A percentile compares a stretch with the other conserved stretches of the same genome.
Conservation (phyloP, 371 early-diverging fungal genomes). For the Dichotomocladium elegans region DNA sequence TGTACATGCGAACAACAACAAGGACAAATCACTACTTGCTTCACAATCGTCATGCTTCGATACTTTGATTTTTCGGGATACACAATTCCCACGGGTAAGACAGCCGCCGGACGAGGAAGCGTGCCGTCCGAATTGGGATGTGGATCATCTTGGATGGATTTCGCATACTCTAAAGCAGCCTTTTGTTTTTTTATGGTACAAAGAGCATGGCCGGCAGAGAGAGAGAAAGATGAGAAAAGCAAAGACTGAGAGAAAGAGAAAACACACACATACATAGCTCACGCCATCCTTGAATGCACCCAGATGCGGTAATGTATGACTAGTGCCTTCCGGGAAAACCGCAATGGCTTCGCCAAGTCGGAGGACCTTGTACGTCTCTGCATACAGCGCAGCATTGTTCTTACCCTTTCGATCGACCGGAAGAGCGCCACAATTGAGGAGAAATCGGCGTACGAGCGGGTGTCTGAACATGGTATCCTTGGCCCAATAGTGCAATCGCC, state of each 20-base stretch:
- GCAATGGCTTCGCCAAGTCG: conserved; percentile 49
- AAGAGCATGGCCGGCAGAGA: too few species aligned
- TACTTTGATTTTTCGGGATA: conserved; percentile 58
- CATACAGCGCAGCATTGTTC: conserved; percentile 47
- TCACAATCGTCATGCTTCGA: conserved; percentile 48
- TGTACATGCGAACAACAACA: not conserved
- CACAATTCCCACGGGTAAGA: conserved; percentile 54
- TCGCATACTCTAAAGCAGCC: conserved; percentile 54
- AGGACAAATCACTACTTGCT: too few species aligned
- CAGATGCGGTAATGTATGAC: conserved; percentile 44
- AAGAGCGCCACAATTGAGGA: conserved; percentile 47
- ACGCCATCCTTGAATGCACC: conserved; percentile 46
- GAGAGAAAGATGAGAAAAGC: too few species aligned
- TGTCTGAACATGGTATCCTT: conserved; percentile 50
- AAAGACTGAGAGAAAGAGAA: too few species aligned
- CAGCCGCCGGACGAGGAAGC: conserved; percentile 17
- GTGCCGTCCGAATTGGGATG: conserved; percentile 25
- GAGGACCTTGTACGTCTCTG: conserved; percentile 44
- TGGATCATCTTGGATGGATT: conserved; percentile 23
- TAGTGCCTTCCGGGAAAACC: conserved; percentile 59
- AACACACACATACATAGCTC: conserved; percentile 36
- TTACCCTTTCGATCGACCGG: conserved; percentile 57
- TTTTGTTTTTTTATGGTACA: conserved; percentile 1
- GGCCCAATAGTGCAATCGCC: conserved; percentile 58
- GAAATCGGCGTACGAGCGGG: conserved; percentile 30